Evolutionary conservation across 768 basidiomycete genomes (phyloP), one percentile per base, ranked within the genome.

Genomic region (Pisolithus tinctorius): DNA sequence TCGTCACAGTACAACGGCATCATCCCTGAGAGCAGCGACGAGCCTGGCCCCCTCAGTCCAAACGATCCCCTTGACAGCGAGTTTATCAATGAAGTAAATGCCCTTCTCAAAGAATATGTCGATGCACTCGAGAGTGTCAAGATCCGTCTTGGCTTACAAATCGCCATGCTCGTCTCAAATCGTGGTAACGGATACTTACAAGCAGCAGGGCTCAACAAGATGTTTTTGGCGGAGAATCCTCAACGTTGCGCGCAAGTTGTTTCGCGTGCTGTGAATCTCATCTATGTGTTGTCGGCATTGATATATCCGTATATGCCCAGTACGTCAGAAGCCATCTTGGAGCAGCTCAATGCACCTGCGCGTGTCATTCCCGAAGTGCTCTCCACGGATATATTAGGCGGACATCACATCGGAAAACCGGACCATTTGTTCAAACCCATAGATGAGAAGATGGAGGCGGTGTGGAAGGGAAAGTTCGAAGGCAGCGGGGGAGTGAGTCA

Each of bases 231-330:
- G 8, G 80, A 83, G 55, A 77, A 93, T 55, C 91, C 93, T 2
- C 75, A 77, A 50, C 88, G 93, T 52, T 95, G 93, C 60, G 93
- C 88, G 3, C 85, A 89, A 60, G 94, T 98, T 58, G 74, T 98
- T 52, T 83, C 88, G 45, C 84, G 93, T 48, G 88, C 93, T 26
- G 69, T 93, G 67, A 97, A 97, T 72, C 73, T 99, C 58, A 95
- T 98, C 66, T 98, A 96, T 66, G 71, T 84, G 36, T 76, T 99
- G 51, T 87, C 91, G 11, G 85, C 83, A 27, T 74, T 96, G 58
- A 69, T 92, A 57, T 86, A 93, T 64, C 95, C 96, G 0, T 99
- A 92, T 83, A 97, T 99, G 93, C 96, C 96, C 38, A 77, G 84
- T 11, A 95, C 90, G 0, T 83, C 87, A 34, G 81, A 80, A 25